Evolutionary conservation across 2,329 filamentous ascomycete genomes (phyloP), one percentile per base, ranked within the genome.

Genomic region (Lachnum nothofagi): DNA sequence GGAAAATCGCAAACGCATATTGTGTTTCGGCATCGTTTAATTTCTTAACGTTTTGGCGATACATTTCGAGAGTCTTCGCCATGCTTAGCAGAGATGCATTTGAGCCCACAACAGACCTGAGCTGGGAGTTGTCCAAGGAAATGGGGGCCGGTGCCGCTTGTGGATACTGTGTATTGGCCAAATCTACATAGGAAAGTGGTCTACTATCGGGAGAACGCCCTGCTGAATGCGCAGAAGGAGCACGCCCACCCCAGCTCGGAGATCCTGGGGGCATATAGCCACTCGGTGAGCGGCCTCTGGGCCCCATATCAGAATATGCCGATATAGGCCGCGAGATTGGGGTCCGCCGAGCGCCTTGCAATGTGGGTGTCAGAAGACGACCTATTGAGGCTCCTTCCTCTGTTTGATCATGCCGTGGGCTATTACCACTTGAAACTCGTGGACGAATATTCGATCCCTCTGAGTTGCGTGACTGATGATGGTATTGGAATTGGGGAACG

Each of bases 11-110:
- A 69, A 98, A 97, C 24, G 95, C 93, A 68, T 97, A 97, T 68
- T 96, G 90, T 27, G 95, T 87, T 3, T 86, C 84, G 14, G 85
- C 77, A 67, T 96, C 90, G 54, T 86, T 93, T 2, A 93, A 95
- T 73, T 98, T 98, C 72, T 96, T 97, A 50, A 96, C 88, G 63
- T 97, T 98, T 47, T 86, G 85, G 38, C 91, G 81, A 68, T 98
- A 98, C 91, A 97, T 96, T 47, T 97, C 91, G 42, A 98, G 79
- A 1, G 93, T 98, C 70, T 97, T 91, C 64, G 91, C 88, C 27
- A 88, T 85, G 63, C 89, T 91, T 24, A 98, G 78, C 10, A 98
- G 76, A 17, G 91, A 95, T 3, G 91, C 91, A 71, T 95, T 95
- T 64, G 82, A 86, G 38, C 93, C 93, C 20, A 98, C 83, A 14